Evolutionary conservation across 2,329 filamentous ascomycete species (phyloP).

Genomic region (Neonectria neomacrospora): DNA sequence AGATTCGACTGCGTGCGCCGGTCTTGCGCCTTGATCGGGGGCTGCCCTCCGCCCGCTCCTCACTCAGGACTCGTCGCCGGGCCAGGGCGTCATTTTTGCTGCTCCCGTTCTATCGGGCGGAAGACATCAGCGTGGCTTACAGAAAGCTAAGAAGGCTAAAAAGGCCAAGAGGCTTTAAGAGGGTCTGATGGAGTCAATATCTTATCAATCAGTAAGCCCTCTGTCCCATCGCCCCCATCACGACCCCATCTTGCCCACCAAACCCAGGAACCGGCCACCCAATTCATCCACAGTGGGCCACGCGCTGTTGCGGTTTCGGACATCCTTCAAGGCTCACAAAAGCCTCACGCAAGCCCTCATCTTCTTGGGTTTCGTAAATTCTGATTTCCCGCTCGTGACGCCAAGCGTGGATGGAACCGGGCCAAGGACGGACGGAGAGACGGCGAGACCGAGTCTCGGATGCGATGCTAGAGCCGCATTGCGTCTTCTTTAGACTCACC

Average conservation of each 20-base stretch:
- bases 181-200: slow-evolving; percentile 21
- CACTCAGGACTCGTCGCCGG: slow-evolving; percentile 10
- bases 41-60: slow-evolving; percentile 12
- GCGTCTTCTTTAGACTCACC: background rate
- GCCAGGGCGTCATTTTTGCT: background rate
- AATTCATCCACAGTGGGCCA: slow-evolving; percentile 19
- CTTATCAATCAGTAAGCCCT: slow-evolving; percentile 43
- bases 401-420: background rate
- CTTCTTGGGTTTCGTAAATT: background rate
- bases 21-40: slow-evolving; percentile 8
- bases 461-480: background rate
- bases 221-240: slow-evolving; percentile 36
- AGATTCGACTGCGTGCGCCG: background rate
- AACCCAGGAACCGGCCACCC: slow-evolving; percentile 2
- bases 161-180: slow-evolving; percentile 6
- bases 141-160: background rate
- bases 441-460: background rate
- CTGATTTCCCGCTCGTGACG: slow-evolving; percentile 10
- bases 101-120: background rate
- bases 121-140: slow-evolving; percentile 2
- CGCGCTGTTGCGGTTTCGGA: slow-evolving; percentile 20
- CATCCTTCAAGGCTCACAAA: slow-evolving; percentile 12
- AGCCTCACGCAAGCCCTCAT: slow-evolving; percentile 1
- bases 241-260: slow-evolving; percentile 14
- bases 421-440: background rate